A percentile compares a stretch with the other conserved stretches of the same genome.
Evolutionary conservation across 768 basidiomycete genomes (phyloP).

Genomic region (Panus rudis): DNA sequence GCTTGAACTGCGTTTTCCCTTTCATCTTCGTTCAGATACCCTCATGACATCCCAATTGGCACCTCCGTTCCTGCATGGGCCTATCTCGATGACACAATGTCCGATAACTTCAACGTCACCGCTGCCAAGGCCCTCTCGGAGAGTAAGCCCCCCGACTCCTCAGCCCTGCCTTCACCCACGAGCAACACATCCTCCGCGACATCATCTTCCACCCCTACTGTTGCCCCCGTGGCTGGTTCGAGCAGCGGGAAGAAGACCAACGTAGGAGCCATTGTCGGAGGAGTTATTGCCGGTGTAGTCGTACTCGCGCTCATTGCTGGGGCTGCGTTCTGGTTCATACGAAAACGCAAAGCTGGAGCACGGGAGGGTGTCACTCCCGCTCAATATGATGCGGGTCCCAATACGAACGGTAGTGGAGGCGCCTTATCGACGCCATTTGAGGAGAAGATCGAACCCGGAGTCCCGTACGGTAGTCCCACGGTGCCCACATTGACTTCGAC

Average conservation of each 20-base stretch:
- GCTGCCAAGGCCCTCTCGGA: constrained; percentile 4
- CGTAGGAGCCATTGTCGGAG: constrained; percentile 11
- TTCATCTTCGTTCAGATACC: constrained; percentile 30
- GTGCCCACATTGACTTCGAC: not conserved
- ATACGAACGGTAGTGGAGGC: not conserved
- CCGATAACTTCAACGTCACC: constrained; percentile 9
- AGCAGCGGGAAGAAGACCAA: not conserved
- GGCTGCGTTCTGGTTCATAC: constrained; percentile 2
- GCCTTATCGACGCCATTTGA: not conserved
- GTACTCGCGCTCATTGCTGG: constrained; percentile 5
- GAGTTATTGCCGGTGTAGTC: constrained; percentile 9
- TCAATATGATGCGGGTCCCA: not conserved
- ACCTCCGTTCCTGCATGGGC: constrained; percentile 57
- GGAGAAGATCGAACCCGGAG: not conserved
- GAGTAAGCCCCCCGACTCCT: constrained; percentile 2
- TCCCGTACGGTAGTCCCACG: not conserved
- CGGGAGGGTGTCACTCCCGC: not conserved
- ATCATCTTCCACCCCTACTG: not conserved
- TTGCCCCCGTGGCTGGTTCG: not conserved
- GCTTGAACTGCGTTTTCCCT: too few relatives aligned
- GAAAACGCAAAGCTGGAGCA: not conserved
- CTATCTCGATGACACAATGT: constrained; percentile 44
- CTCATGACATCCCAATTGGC: constrained; percentile 38
- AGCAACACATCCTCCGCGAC: not conserved
- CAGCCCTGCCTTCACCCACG: not conserved